Evolutionary conservation across 352 stramenopile species (phyloP).

Genomic region (Globisporangium ultimum): DNA sequence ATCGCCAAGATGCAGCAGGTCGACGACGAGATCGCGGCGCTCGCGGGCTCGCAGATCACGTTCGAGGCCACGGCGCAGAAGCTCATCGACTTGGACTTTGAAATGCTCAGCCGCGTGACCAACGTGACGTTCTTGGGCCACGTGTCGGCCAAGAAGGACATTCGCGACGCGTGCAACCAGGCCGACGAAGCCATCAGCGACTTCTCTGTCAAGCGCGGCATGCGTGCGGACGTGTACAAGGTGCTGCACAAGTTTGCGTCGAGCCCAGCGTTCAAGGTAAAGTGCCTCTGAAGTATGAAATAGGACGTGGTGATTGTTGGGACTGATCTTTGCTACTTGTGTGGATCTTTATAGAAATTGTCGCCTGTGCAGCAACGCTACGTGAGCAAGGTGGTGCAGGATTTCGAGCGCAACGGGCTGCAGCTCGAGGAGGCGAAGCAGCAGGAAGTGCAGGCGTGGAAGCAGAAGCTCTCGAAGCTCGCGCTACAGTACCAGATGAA

Average conservation of each 20-base stretch:
- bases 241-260: conserved; percentile 52
- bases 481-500: conserved; percentile 85
- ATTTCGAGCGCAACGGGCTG: conserved; percentile 87
- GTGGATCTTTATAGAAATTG: conserved; percentile 33
- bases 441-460: conserved; percentile 70
- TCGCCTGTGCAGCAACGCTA: conserved; percentile 65
- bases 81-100: conserved; percentile 78
- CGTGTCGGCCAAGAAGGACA: conserved; percentile 56
- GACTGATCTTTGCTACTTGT: no score
- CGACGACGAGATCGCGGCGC: conserved; percentile 63
- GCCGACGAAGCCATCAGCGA: conserved; percentile 79
- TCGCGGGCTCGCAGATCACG: conserved; percentile 33
- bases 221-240: conserved; percentile 85
- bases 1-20: conserved; percentile 63
- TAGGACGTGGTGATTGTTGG: no score
- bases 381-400: conserved; percentile 65
- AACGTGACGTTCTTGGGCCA: conserved; percentile 87
- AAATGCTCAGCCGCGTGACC: conserved; percentile 78
- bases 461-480: conserved; percentile 85
- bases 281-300: no score
- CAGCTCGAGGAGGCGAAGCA: conserved; percentile 66
- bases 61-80: conserved; percentile 77
- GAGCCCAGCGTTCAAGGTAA: conserved; percentile 40
- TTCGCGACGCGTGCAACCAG: conserved; percentile 78
- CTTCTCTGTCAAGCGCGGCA: conserved; percentile 71